A percentile compares a stretch with the other conserved stretches of the same genome.
phyloP scores from a whole-genome alignment of 2,329 filamentous ascomycete genomes.

The Hymenoscyphus fructigenus region DNA sequence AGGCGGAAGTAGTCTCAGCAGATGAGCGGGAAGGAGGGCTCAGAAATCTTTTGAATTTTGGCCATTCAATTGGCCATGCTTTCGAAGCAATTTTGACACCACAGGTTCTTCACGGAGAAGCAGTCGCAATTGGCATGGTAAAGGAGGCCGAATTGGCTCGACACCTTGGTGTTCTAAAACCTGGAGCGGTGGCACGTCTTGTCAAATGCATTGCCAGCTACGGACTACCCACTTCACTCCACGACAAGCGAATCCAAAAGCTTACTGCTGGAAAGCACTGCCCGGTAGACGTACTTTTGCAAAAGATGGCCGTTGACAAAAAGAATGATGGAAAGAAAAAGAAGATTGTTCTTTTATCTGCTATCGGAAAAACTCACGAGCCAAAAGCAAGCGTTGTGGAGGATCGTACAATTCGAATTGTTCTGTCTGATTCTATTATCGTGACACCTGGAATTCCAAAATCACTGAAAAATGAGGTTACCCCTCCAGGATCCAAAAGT shows the following conservation, averaged over 20 bases:
- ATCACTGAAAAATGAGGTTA: constrained; percentile 69
- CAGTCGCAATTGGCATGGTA: constrained; percentile 96
- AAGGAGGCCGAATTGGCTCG: constrained; percentile 94
- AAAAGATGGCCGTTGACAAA: constrained; percentile 98
- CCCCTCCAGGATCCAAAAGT: constrained; percentile 93
- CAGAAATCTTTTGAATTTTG: constrained; percentile 93
- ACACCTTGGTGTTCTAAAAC: constrained; percentile 80
- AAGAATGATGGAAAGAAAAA: constrained; percentile 96
- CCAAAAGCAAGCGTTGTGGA: constrained; percentile 85
- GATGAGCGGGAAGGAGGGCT: constrained; percentile 94
- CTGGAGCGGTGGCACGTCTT: constrained; percentile 83
- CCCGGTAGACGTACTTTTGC: constrained; percentile 78
- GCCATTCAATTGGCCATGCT: constrained; percentile 96
- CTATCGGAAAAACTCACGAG: constrained; percentile 86
- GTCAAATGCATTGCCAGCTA: constrained; percentile 95
- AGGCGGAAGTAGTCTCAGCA: constrained; percentile 89
- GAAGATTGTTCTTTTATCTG: constrained; percentile 89
- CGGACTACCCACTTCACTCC: constrained; percentile 79
- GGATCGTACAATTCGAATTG: constrained; percentile 77
- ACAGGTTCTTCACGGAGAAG: constrained; percentile 92
- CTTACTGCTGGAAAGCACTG: constrained; percentile 85
- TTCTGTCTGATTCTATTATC: constrained; percentile 75
- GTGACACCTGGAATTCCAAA: constrained; percentile 71
- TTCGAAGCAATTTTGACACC: constrained; percentile 94
- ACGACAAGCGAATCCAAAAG: constrained; percentile 78